Evolutionary conservation across 306 rosid genomes (phyloP).

Genomic region (cucumber (Cucumis sativus)): DNA sequence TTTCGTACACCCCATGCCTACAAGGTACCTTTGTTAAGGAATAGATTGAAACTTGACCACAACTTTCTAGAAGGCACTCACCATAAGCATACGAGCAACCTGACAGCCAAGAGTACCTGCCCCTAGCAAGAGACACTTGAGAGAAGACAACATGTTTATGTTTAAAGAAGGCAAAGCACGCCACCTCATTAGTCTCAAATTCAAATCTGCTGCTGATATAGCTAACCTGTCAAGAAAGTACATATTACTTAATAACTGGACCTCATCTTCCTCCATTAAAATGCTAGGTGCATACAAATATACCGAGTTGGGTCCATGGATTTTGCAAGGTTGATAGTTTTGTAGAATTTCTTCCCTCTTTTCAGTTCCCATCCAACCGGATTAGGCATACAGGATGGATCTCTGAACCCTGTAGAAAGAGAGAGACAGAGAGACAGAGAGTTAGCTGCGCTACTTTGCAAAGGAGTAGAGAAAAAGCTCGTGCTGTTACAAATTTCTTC

Average conservation of each 20-base stretch:
- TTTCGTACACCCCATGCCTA: constrained; percentile 97
- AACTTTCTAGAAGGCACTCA: constrained; percentile 25
- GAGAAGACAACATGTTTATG: constrained; percentile 52
- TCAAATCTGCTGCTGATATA: constrained; percentile 93
- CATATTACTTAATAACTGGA: constrained; percentile 9
- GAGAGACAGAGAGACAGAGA: neutral
- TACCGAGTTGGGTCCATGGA: constrained; percentile 96
- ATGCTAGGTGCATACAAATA: neutral
- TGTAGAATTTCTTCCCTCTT: constrained; percentile 52
- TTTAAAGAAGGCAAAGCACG: constrained; percentile 87
- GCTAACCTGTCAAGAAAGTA: constrained; percentile 63
- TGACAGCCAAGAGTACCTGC: constrained; percentile 99
- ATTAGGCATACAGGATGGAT: constrained; percentile 30
- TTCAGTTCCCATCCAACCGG: constrained; percentile 91
- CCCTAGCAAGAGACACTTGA: constrained; percentile 93
- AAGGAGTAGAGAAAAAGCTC: constrained; percentile 9
- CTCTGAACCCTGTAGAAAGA: constrained; percentile 40
- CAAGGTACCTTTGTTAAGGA: constrained; percentile 7
- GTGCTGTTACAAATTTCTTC: constrained; percentile 16
- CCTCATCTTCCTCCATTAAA: neutral
- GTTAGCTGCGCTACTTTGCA: constrained; percentile 12
- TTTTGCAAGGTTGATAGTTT: constrained; percentile 76
- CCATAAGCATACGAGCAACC: constrained; percentile 98
- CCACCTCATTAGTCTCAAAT: constrained; percentile 97
- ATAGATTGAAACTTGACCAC: constrained; percentile 4